Evolutionary conservation across 2,329 filamentous ascomycete genomes (phyloP).

Genomic region (Lachnellula subtilissima): DNA sequence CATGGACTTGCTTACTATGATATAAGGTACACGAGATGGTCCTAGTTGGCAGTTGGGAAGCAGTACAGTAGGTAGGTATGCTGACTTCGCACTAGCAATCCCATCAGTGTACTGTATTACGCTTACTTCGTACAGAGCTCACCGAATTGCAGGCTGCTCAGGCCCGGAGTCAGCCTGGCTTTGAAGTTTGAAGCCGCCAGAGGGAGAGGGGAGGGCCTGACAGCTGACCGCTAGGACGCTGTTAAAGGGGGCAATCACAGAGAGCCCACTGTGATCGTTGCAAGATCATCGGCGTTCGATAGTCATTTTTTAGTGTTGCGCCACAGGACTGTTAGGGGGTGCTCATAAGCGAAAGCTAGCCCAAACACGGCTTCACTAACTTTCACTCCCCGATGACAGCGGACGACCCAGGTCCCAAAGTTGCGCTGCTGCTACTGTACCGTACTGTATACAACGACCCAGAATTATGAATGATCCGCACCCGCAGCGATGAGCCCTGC

Average conservation of each 20-base stretch:
- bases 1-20: too few relatives aligned
- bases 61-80: too few relatives aligned
- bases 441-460: neutral
- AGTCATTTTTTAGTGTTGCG: conserved; percentile 16
- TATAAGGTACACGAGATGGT: neutral
- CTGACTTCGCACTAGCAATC: too few relatives aligned
- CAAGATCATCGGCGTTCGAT: conserved; percentile 19
- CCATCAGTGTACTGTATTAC: too few relatives aligned
- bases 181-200: neutral
- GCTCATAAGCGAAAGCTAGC: conserved; percentile 9
- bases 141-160: too few relatives aligned
- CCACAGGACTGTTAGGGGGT: conserved; percentile 10
- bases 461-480: neutral
- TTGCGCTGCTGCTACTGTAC: too few relatives aligned
- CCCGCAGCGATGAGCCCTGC: conserved; percentile 2
- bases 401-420: neutral
- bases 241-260: conserved; percentile 3
- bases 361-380: neutral
- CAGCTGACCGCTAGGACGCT: conserved; percentile 13
- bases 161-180: too few relatives aligned
- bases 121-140: too few relatives aligned
- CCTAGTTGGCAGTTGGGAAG: neutral
- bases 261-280: neutral
- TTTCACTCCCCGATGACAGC: conserved; percentile 1
- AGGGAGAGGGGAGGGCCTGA: too few relatives aligned